phyloP scores from a whole-genome alignment of 2,329 filamentous ascomycete genomes.

The Chrysoporthe deuterocubensis region DNA sequence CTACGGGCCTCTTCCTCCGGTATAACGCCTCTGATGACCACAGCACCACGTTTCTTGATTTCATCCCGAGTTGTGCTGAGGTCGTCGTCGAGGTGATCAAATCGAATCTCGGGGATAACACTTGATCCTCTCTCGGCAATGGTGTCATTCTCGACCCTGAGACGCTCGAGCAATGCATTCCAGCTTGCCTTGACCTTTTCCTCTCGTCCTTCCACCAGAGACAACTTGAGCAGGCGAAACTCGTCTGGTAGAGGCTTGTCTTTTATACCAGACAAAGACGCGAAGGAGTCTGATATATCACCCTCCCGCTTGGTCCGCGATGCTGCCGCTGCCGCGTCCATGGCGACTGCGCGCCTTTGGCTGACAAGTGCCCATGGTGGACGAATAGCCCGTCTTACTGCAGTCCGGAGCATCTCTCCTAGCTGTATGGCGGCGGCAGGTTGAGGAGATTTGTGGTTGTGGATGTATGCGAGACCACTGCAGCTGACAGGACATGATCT shows the following conservation, averaged over 20 bases:
- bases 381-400: slow-evolving; percentile 3
- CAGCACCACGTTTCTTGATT: slow-evolving; percentile 63
- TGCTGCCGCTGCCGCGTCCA: slow-evolving; percentile 28
- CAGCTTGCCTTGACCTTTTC: slow-evolving; percentile 52
- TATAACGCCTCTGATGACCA: slow-evolving; percentile 69
- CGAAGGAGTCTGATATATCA: slow-evolving; percentile 66
- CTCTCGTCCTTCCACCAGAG: slow-evolving; percentile 55
- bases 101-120: slow-evolving; percentile 59
- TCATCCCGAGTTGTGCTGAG: slow-evolving; percentile 47
- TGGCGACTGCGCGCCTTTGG: slow-evolving; percentile 20
- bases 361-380: not conserved
- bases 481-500: not conserved
- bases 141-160: slow-evolving; percentile 52
- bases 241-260: slow-evolving; percentile 55
- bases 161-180: slow-evolving; percentile 49
- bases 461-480: not conserved
- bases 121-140: slow-evolving; percentile 50
- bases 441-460: not conserved
- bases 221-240: slow-evolving; percentile 60
- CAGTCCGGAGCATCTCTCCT: not conserved
- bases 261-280: slow-evolving; percentile 56
- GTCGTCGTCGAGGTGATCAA: slow-evolving; percentile 46
- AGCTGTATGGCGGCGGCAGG: too few species aligned
- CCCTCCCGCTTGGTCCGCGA: slow-evolving; percentile 54
- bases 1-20: slow-evolving; percentile 64